Evolutionary conservation across 441 rosid species (phyloP), one percentile per base, ranked within the genome.

Genomic region (Adansonia madagascariensis): DNA sequence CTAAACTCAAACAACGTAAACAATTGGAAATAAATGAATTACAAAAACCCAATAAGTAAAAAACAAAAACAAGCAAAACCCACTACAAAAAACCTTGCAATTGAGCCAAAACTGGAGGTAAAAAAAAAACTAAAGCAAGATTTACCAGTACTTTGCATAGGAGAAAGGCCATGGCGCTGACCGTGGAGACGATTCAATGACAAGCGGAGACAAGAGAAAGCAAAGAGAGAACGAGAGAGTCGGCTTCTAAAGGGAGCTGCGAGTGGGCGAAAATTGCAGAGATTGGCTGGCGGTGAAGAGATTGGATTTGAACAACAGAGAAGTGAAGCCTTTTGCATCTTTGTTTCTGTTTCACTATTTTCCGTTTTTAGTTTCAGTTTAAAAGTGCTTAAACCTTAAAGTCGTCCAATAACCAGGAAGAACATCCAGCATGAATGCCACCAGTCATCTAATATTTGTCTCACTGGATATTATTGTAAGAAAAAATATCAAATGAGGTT

Each of bases 91-190:
- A 55, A 76, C 46, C 14, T 52, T 14, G 15, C 2, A 22, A 77
- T 61, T 24, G 6, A 8, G 15, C 49, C n/a, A 44, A 43, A 46
- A 68, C 46, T 8, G n/a, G 35, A 59, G 4, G 0, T 67, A 69
- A 63, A 7, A 57, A 4, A 72, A 66, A 67, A 8, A 47, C 8
- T 57, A n/a, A 15, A n/a, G 14, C 3, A 44, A 9, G n/a, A 46
- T 17, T 43, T 80, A 91, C 95, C 91, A n/a, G 86, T 75, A 85
- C 84, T 60, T 75, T 76, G 86, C 31, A 84, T 69, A 70, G 83
- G 78, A 78, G 83, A 80, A 81, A 79, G 3, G 75, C 82, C 73
- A 44, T 64, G 82, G 44, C 41, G 60, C 76, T 20, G 75, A 71
- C 59, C 74, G 31, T 22, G 82, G 12, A 74, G 82, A 64, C 80